Base-by-base conservation (phyloP, 2,329 filamentous ascomycete species). In the Aureobasidium melanogenum region DNA sequence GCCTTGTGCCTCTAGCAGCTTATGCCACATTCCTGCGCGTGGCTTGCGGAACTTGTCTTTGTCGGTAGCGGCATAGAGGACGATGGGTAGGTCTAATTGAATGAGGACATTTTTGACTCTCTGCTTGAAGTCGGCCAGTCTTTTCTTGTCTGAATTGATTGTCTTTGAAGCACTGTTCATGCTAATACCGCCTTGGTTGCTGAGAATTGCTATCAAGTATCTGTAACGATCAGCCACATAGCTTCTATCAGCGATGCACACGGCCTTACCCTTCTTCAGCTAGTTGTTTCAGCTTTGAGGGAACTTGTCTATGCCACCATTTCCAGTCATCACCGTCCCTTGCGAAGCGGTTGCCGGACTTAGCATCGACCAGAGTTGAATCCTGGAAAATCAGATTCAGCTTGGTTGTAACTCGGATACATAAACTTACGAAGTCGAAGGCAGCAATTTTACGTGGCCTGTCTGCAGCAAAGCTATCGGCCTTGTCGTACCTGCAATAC, bases 1-100 rank as follows among this genome's bases (percentile, higher is more conserved):
- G 36, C 76, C 73, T 62, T 77, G 74, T 66, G 83, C 80, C 28
- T 78, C 72, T 7, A 87, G 70, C 64, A 88, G 75, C 69, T 86
- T 82, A 30, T 80, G 79, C 93, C 94, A 99, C 89, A 97, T 97
- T 22, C 92, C 93, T 1, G 79, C 80, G 41, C 92, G 81, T 5
- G 94, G 94, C 74, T 99, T 99, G 60, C 94, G 84, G 72, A 86
- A 97, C 6, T 83, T 80, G 68, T 97, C 92, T 62, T 87, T 87
- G 43, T 77, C 85, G 0, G 92, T 96, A 2, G 94, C 93, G 8
- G 92, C 94, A 73, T 97, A 97, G 24, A 97, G 72, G 2, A 82
- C 86, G 14, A 89, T 80, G 0, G 93, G 91, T 9, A 97, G 74
- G 68, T 91, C 84, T 32, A 96, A 82, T 56, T 86, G 81, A 51